phyloP scores from a whole-genome alignment of 306 rosid genomes.

The Dryas drummondii region DNA sequence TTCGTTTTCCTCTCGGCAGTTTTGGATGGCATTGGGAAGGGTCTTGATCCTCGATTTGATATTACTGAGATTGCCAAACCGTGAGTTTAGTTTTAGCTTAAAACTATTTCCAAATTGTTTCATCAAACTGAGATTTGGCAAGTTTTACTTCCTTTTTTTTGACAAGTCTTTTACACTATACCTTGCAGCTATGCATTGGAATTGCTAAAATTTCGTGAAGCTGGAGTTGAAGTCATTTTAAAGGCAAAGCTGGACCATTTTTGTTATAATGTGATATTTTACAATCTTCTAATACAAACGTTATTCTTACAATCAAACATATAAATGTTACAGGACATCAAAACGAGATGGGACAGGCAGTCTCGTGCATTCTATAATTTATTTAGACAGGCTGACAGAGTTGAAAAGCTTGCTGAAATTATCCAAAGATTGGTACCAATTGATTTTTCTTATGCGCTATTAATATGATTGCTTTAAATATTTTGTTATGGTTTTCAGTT shows the following conservation, averaged over 20 bases:
- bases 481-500: slow-evolving; percentile 24
- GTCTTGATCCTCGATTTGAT: slow-evolving; percentile 97
- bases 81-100: slow-evolving; percentile 56
- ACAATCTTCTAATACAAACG: slow-evolving; percentile 18
- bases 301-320: slow-evolving; percentile 35
- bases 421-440: slow-evolving; percentile 70
- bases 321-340: slow-evolving; percentile 57
- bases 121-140: slow-evolving; percentile 10
- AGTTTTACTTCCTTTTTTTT: slow-evolving; percentile 25
- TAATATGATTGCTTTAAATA: slow-evolving; percentile 25
- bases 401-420: slow-evolving; percentile 85
- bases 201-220: slow-evolving; percentile 90
- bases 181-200: slow-evolving; percentile 89
- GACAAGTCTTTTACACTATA: slow-evolving; percentile 31
- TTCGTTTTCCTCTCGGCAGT: slow-evolving; percentile 47
- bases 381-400: slow-evolving; percentile 97
- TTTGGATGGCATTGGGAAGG: slow-evolving; percentile 98
- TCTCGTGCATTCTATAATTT: slow-evolving; percentile 86
- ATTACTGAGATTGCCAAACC: slow-evolving; percentile 99
- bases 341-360: slow-evolving; percentile 91
- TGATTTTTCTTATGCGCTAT: slow-evolving; percentile 3
- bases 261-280: slow-evolving; percentile 19
- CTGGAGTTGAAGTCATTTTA: slow-evolving; percentile 87
- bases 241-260: slow-evolving; percentile 50
- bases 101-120: background rate